Percentiles rank a stretch among this genome's conserved stretches.
phyloP scores from a whole-genome alignment of 176 grass and related monocot genomes.

The Chrysopogon serrulatus region DNA sequence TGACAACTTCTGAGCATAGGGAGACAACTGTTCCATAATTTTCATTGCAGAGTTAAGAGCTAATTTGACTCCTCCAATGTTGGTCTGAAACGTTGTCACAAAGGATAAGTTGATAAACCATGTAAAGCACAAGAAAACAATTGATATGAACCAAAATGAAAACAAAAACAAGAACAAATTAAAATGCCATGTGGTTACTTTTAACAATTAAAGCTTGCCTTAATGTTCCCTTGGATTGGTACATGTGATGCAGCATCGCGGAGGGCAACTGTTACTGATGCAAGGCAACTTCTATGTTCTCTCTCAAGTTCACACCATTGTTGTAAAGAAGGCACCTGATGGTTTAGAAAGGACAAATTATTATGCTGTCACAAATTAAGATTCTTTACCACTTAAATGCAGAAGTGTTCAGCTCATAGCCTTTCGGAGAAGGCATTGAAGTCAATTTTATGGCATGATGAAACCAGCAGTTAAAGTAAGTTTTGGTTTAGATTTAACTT shows the following conservation, averaged over 20 bases:
- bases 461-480: background rate
- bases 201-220: slow-evolving; percentile 20
- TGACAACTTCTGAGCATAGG: slow-evolving; percentile 28
- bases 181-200: background rate
- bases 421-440: background rate
- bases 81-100: background rate
- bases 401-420: background rate
- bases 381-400: background rate
- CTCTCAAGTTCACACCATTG: slow-evolving; percentile 38
- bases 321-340: slow-evolving; percentile 46
- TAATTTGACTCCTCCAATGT: slow-evolving; percentile 27
- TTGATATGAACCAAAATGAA: background rate
- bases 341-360: background rate
- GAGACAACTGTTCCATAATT: slow-evolving; percentile 28
- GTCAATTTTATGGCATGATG: background rate
- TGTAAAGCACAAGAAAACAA: background rate
- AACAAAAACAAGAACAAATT: background rate
- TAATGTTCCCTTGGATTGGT: slow-evolving; percentile 39
- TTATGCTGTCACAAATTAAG: background rate
- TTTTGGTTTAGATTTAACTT: background rate
- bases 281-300: slow-evolving; percentile 44
- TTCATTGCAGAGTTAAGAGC: slow-evolving; percentile 32
- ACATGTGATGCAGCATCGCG: slow-evolving; percentile 42
- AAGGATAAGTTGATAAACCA: background rate
- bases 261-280: slow-evolving; percentile 36